phyloP scores from a whole-genome alignment of 768 basidiomycete genomes.

The Lactarius deliciosus region DNA sequence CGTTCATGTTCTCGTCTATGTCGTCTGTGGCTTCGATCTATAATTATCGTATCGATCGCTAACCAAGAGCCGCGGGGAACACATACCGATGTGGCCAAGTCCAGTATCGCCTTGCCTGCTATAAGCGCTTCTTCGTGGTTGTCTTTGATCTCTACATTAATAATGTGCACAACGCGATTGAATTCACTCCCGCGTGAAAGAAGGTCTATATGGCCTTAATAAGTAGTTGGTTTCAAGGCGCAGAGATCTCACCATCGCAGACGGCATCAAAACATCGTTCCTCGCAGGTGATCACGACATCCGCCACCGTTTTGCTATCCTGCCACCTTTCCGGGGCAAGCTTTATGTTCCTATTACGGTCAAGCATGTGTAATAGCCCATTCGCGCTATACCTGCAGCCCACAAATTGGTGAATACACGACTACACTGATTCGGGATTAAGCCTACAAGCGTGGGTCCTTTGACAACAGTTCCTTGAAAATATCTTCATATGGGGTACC shows the following conservation, averaged over 20 bases:
- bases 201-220: constrained; percentile 57
- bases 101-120: constrained; percentile 93
- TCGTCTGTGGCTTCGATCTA: constrained; percentile 87
- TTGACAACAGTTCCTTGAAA: constrained; percentile 81
- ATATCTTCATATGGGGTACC: constrained; percentile 97
- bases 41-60: constrained; percentile 8
- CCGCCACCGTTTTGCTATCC: constrained; percentile 83
- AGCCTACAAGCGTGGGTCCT: constrained; percentile 81
- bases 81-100: constrained; percentile 85
- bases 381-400: constrained; percentile 81
- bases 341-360: constrained; percentile 91
- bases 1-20: constrained; percentile 88
- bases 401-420: constrained; percentile 1
- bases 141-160: constrained; percentile 98
- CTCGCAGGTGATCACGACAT: constrained; percentile 98
- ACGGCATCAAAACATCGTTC: constrained; percentile 98
- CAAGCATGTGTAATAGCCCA: constrained; percentile 93
- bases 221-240: constrained; percentile 24
- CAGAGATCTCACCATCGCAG: constrained; percentile 75
- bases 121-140: constrained; percentile 98
- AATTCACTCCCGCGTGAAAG: constrained; percentile 85
- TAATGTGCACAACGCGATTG: constrained; percentile 91
- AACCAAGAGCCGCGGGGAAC: constrained; percentile 23
- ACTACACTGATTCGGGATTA: constrained; percentile 2
- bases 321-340: constrained; percentile 96